Conservation (phyloP, 108 stramenopile species). For the Nitzschia putrida region DNA sequence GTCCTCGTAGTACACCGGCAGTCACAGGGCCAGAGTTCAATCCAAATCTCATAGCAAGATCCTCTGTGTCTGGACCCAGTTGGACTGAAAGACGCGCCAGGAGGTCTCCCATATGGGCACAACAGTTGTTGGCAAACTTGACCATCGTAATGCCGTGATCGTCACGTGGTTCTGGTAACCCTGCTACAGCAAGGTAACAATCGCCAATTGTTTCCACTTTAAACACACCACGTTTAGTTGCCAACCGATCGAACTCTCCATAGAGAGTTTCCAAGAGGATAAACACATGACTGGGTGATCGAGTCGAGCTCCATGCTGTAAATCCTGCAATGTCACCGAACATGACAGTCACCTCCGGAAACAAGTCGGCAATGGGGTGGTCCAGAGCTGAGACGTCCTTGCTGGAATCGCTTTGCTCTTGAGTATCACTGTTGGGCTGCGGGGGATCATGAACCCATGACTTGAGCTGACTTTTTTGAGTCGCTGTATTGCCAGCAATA, state of each 20-base stretch:
- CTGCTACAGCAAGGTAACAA: slow-evolving; percentile 45
- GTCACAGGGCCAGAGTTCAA: too few species aligned
- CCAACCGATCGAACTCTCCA: slow-evolving; percentile 39
- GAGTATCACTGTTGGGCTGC: slow-evolving; percentile 3
- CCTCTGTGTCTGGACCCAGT: not conserved
- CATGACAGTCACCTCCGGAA: slow-evolving; percentile 57
- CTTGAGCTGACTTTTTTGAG: not conserved
- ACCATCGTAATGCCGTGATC: slow-evolving; percentile 54
- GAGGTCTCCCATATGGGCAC: not conserved
- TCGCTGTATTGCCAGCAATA: not conserved
- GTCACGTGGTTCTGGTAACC: slow-evolving; percentile 42
- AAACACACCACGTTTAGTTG: slow-evolving; percentile 44
- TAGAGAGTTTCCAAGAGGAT: slow-evolving; percentile 49
- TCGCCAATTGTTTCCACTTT: slow-evolving; percentile 63
- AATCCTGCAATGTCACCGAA: slow-evolving; percentile 52
- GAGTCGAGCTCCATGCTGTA: slow-evolving; percentile 39
- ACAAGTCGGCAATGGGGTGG: slow-evolving; percentile 52
- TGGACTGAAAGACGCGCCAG: not conserved
- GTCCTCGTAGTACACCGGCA: too few species aligned
- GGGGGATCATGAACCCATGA: not conserved
- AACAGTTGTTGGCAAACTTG: not conserved
- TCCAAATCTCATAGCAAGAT: too few species aligned
- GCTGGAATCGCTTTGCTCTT: not conserved
- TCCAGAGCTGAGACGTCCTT: not conserved
- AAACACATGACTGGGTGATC: slow-evolving; percentile 43